These are phyloP conservation scores for Candida tunisiensis DNA, from an alignment of 1,139 yeast genomes.

Conservation along the genomic window DNA sequence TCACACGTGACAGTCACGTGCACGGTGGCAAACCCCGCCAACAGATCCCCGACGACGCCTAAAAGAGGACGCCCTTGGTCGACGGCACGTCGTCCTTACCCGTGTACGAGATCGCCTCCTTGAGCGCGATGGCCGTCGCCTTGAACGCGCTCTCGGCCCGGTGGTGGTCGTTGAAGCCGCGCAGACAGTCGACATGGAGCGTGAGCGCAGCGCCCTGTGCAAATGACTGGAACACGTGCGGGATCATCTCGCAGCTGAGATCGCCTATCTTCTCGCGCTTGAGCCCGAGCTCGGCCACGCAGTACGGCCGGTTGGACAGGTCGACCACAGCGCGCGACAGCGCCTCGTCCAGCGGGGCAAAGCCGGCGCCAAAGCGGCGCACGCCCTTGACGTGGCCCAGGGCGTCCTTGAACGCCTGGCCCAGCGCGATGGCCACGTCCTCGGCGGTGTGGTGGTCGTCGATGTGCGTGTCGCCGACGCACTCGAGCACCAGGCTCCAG, in stretches of 20 bases:
- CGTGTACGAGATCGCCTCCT: conserved; percentile 67
- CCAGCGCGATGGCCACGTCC: conserved; percentile 86
- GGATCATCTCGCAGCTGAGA: conserved; percentile 88
- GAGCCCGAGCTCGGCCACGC: conserved; percentile 77
- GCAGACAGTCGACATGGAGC: conserved; percentile 79
- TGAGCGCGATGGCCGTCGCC: conserved; percentile 83
- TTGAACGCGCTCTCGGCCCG: conserved; percentile 93
- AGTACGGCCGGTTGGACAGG: conserved; percentile 80
- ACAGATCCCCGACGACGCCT: too few relatives aligned
- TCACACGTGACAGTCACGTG: too few relatives aligned
- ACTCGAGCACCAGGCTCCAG: conserved; percentile 81
- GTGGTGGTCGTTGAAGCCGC: conserved; percentile 94
- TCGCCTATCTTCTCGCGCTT: conserved; percentile 90
- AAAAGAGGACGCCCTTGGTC: conserved; percentile 74
- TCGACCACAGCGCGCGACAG: conserved; percentile 89
- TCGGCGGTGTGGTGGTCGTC: conserved; percentile 97
- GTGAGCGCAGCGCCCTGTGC: conserved; percentile 87
- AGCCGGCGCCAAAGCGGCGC: conserved; percentile 84
- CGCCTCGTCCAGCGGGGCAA: conserved; percentile 95
- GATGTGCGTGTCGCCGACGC: conserved; percentile 86
- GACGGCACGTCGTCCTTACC: conserved; percentile 90
- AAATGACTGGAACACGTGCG: conserved; percentile 87
- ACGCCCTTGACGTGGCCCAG: conserved; percentile 83
- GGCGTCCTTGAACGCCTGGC: conserved; percentile 78
- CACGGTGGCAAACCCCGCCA: too few relatives aligned